Evolutionary conservation across 2,329 filamentous ascomycete genomes (phyloP).

Genomic region (Nemania sp.): DNA sequence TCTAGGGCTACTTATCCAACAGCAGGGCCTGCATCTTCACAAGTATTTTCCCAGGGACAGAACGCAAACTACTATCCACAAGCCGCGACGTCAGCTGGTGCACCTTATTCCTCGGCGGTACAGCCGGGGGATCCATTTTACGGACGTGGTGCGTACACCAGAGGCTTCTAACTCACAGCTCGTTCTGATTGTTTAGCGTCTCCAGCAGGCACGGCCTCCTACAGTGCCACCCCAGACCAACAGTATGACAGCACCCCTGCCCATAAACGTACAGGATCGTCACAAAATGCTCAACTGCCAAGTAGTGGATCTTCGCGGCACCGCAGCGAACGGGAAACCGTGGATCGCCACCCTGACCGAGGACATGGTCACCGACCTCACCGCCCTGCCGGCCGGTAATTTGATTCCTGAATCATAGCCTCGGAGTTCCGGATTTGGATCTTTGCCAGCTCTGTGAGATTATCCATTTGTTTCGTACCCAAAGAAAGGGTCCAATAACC

Average conservation of each 20-base stretch:
- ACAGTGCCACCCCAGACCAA: slow-evolving; percentile 49
- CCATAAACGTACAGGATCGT: slow-evolving; percentile 39
- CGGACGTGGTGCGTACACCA: slow-evolving; percentile 64
- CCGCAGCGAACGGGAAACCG: slow-evolving; percentile 39
- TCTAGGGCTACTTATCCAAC: slow-evolving; percentile 41
- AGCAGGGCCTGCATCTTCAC: slow-evolving; percentile 36
- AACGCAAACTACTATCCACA: slow-evolving; percentile 41
- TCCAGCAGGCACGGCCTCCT: slow-evolving; percentile 53
- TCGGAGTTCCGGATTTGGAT: slow-evolving; percentile 28
- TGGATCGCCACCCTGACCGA: slow-evolving; percentile 39
- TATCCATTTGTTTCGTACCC: slow-evolving; percentile 38
- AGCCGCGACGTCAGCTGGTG: slow-evolving; percentile 39
- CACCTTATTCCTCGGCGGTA: slow-evolving; percentile 40
- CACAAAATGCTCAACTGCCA: slow-evolving; percentile 39
- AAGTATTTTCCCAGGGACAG: slow-evolving; percentile 36
- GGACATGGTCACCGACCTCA: slow-evolving; percentile 39
- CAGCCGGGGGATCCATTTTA: slow-evolving; percentile 59
- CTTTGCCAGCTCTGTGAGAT: slow-evolving; percentile 32
- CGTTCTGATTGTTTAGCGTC: slow-evolving; percentile 57
- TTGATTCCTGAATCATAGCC: slow-evolving; percentile 33
- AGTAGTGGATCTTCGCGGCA: slow-evolving; percentile 40
- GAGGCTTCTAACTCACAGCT: slow-evolving; percentile 35
- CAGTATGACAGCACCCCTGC: slow-evolving; percentile 57
- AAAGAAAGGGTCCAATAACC: slow-evolving; percentile 38
- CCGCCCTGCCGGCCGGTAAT: slow-evolving; percentile 36